phyloP scores from a whole-genome alignment of 495 filamentous ascomycete genomes.

The Amphirosellinia nigrospora region DNA sequence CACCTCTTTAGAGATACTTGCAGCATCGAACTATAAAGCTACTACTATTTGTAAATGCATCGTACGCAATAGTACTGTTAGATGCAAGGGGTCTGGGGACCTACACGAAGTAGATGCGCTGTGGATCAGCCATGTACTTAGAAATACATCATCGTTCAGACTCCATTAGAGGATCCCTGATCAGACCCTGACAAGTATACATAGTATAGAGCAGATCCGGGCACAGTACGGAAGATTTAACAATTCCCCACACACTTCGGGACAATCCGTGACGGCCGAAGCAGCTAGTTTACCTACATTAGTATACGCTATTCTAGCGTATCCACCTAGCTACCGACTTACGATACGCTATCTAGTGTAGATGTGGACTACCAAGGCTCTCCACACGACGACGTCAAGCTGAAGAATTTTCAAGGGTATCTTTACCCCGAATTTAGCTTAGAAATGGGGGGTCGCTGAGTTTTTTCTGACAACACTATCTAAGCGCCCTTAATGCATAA shows the following conservation, averaged over 20 bases:
- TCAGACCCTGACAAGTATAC: no score
- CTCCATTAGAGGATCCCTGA: no score
- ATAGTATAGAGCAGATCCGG: not conserved
- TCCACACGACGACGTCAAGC: not conserved
- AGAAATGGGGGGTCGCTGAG: not conserved
- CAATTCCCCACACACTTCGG: not conserved
- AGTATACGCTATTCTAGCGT: conserved; percentile 1
- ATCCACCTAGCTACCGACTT: no score
- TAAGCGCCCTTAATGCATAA: not conserved
- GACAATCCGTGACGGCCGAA: not conserved
- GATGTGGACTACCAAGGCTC: no score
- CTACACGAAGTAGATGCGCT: no score
- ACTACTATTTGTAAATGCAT: no score
- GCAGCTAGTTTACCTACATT: no score
- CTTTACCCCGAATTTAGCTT: not conserved
- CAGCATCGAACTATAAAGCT: not conserved
- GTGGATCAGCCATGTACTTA: no score
- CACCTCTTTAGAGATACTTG: not conserved
- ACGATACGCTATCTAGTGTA: no score
- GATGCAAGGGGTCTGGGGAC: no score
- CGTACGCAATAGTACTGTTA: no score
- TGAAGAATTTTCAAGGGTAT: not conserved
- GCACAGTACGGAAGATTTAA: not conserved
- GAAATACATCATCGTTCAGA: not conserved
- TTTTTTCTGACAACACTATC: not conserved